phyloP scores from a whole-genome alignment of 148 eudicot genomes.

The Diospyros kaki region DNA sequence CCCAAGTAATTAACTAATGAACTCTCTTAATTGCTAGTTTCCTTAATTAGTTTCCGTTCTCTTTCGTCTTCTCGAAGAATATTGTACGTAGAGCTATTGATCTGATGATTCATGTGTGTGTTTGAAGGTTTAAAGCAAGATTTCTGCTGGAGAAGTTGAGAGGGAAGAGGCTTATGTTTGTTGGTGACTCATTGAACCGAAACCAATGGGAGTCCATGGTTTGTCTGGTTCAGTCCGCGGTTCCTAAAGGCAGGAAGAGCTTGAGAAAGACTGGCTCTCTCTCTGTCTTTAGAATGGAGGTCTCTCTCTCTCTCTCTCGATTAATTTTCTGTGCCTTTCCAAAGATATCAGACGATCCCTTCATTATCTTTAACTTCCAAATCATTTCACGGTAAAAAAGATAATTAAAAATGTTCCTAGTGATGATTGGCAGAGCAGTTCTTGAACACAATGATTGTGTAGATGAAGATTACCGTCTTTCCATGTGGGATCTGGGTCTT shows the following conservation, averaged over 20 bases:
- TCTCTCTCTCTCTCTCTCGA: slow-evolving; percentile 12
- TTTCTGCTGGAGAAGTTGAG: slow-evolving; percentile 79
- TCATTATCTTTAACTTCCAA: not conserved
- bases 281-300: slow-evolving; percentile 77
- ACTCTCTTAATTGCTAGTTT: not conserved
- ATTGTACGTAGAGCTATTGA: too few species aligned
- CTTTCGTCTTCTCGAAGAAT: too few species aligned
- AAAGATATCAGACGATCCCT: not conserved
- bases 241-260: slow-evolving; percentile 60
- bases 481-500: too few species aligned
- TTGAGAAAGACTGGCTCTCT: slow-evolving; percentile 68
- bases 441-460: too few species aligned
- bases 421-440: too few species aligned
- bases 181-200: slow-evolving; percentile 89
- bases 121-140: slow-evolving; percentile 63
- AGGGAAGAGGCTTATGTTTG: slow-evolving; percentile 91
- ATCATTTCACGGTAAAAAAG: too few species aligned
- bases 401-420: too few species aligned
- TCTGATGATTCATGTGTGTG: not conserved
- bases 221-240: slow-evolving; percentile 76
- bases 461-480: too few species aligned
- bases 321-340: not conserved
- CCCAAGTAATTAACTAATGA: slow-evolving; percentile 54
- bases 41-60: too few species aligned
- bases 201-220: slow-evolving; percentile 99